phyloP scores from a whole-genome alignment of 371 early-diverging fungal species.

The Apophysomyces variabilis region DNA sequence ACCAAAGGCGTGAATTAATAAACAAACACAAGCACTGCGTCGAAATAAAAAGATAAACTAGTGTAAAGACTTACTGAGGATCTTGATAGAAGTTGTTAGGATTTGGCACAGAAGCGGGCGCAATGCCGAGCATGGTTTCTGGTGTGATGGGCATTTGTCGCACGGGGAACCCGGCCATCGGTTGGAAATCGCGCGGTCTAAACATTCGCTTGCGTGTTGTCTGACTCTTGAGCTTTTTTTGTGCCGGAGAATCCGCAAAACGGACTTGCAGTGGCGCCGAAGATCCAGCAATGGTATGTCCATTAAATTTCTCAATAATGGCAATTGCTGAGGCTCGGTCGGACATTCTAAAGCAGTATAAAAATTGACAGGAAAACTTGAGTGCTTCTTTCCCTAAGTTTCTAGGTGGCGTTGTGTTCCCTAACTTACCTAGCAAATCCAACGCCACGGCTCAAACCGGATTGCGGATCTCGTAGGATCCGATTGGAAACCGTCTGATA shows the following conservation, averaged over 20 bases:
- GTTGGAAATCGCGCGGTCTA: conserved; percentile 46
- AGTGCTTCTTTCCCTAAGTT: background rate
- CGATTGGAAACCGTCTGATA: conserved; percentile 70
- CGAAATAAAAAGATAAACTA: too few species aligned
- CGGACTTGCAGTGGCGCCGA: conserved; percentile 77
- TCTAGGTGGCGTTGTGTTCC: background rate
- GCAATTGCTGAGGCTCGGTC: conserved; percentile 68
- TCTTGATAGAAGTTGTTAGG: conserved; percentile 3
- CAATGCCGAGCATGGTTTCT: conserved; percentile 53
- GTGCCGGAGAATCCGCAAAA: conserved; percentile 81
- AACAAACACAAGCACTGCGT: background rate
- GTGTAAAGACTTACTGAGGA: conserved; percentile 5
- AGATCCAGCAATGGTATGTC: conserved; percentile 59
- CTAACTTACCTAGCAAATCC: conserved; percentile 73
- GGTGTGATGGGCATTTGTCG: conserved; percentile 54
- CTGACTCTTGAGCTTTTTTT: conserved; percentile 75
- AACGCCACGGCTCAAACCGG: conserved; percentile 69
- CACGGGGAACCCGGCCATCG: conserved; percentile 39
- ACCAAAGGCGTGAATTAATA: background rate
- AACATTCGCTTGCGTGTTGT: conserved; percentile 41
- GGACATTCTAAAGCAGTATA: conserved; percentile 52
- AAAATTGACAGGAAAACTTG: background rate
- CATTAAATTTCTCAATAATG: conserved; percentile 74
- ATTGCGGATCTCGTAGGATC: conserved; percentile 68
- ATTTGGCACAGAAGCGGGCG: conserved; percentile 24